phyloP scores from a whole-genome alignment of 352 stramenopile species.

The Phytophthora syringae region DNA sequence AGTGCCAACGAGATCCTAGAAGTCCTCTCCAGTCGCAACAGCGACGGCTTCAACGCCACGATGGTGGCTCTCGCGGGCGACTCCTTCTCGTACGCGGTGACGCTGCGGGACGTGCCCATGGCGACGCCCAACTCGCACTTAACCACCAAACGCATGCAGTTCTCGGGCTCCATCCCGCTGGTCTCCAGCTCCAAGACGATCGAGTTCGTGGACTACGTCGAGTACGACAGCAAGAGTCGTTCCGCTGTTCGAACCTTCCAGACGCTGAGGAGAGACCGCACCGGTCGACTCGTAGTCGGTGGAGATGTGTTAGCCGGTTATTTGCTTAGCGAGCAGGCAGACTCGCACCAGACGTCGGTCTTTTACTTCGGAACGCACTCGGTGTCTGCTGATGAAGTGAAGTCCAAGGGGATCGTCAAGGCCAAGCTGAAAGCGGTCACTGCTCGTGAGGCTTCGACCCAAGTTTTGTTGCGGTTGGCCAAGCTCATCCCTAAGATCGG shows the following conservation, averaged over 20 bases:
- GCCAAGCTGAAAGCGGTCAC: conserved; percentile 28
- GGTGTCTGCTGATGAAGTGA: conserved; percentile 3
- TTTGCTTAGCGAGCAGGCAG: conserved; percentile 28
- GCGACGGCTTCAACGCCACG: conserved; percentile 49
- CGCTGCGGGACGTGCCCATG: conserved; percentile 35
- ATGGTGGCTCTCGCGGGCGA: conserved; percentile 44
- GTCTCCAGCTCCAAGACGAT: conserved; percentile 38
- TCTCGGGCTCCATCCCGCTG: conserved; percentile 33
- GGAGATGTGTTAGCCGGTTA: conserved; percentile 39
- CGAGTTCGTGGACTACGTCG: conserved; percentile 43
- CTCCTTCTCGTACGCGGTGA: conserved; percentile 43
- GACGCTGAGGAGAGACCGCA: conserved; percentile 27
- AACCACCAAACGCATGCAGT: conserved; percentile 41
- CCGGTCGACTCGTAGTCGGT: conserved; percentile 28
- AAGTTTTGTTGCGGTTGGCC: conserved; percentile 37
- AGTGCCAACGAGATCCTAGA: conserved; percentile 39
- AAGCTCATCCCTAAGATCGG: conserved; percentile 43
- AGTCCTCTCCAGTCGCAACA: conserved; percentile 38
- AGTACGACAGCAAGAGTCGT: conserved; percentile 31
- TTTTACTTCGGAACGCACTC: conserved; percentile 41
- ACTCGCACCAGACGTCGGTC: conserved; percentile 36
- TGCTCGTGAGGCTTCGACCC: conserved; percentile 22
- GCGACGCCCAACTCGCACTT: conserved; percentile 18
- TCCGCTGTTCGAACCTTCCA: conserved; percentile 36
- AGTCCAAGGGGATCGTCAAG: conserved; percentile 26